Base-by-base conservation (phyloP, 345 rosid genomes). In the Noccaea bulbosa region DNA sequence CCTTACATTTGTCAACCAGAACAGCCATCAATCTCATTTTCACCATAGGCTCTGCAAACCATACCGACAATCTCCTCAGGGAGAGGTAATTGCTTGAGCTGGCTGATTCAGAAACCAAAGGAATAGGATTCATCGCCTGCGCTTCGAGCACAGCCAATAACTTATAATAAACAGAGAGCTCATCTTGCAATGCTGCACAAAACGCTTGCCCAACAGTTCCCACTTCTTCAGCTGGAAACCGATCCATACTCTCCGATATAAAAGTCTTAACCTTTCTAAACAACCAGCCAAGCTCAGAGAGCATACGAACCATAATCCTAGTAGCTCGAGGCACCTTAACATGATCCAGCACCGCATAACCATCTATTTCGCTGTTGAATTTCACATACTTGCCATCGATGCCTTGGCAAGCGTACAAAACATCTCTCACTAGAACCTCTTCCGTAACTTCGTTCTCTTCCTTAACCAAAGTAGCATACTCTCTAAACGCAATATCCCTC, bases 11-110 rank as follows among this genome's bases (percentile, higher is more conserved):
- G 74, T 91, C 97, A 67, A 89, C 98, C 88, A 94, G 79, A 76
- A 91, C 88, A 74, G 92, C 99, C 99, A 94, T 94, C 56, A 94
- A 76, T 78, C 99, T 86, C 99, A 94, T 94, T 81, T 94, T 94
- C 83, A 89, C 92, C 79, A 81, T 83, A 7, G 98, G 97, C 82
- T 94, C 99, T 0, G 87, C 88, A 48, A 94, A 86, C 99, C 99
- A 94, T 38, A 91, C 96, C 0, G 88, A 84, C 75, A 94, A 81
- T 62, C 98, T 89, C 85, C 96, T 91, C 80, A 94, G 72, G 0
- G 96, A 87, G 37, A 94, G 80, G 80, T 94, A 94, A 80, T 85
- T 92, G 7, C 74, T 79, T 0, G 92, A 86, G 52, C 79, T 77
- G 7, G 84, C 96, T 0, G 77, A 69, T 86, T 84, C 91, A 0